Evolutionary conservation across 768 basidiomycete species (phyloP).

Genomic region (Lentinula aciculospora): DNA sequence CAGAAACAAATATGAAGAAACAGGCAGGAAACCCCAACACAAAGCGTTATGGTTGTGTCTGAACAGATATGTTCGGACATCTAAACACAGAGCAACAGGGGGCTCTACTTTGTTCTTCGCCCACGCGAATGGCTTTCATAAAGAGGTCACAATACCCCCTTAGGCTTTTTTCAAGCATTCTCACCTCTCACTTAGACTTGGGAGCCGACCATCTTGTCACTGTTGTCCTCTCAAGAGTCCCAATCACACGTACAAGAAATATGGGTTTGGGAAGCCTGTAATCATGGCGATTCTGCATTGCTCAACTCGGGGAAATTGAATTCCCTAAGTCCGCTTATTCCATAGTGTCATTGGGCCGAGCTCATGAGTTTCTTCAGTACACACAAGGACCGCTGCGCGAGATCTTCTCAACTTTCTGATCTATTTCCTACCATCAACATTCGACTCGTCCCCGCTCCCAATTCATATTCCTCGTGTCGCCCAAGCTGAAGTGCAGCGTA

Average conservation of each 20-base stretch:
- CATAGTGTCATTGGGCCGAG: neutral
- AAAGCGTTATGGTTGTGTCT: slow-evolving; percentile 60
- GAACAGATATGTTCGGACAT: slow-evolving; percentile 54
- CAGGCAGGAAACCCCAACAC: neutral
- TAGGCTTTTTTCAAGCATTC: neutral
- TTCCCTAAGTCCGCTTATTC: slow-evolving; percentile 45
- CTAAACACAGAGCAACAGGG: neutral
- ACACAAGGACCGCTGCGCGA: slow-evolving; percentile 74
- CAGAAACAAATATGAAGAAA: slow-evolving; percentile 20
- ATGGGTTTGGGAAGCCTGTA: slow-evolving; percentile 79
- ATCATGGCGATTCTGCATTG: slow-evolving; percentile 81
- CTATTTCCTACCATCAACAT: slow-evolving; percentile 51
- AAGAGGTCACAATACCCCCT: slow-evolving; percentile 52
- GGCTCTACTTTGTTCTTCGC: slow-evolving; percentile 63
- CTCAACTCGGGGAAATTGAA: slow-evolving; percentile 57
- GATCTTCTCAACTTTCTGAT: slow-evolving; percentile 76
- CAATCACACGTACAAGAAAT: slow-evolving; percentile 48
- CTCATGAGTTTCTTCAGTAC: slow-evolving; percentile 35
- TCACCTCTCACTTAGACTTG: slow-evolving; percentile 49
- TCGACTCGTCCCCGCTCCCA: slow-evolving; percentile 33
- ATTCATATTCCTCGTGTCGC: slow-evolving; percentile 48
- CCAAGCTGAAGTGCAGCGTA: slow-evolving; percentile 29
- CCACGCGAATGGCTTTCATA: slow-evolving; percentile 86
- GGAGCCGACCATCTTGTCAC: slow-evolving; percentile 57
- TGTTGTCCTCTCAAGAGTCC: slow-evolving; percentile 41